Base-by-base conservation (phyloP, 441 rosid genomes). In the Corymbia citriodora region DNA sequence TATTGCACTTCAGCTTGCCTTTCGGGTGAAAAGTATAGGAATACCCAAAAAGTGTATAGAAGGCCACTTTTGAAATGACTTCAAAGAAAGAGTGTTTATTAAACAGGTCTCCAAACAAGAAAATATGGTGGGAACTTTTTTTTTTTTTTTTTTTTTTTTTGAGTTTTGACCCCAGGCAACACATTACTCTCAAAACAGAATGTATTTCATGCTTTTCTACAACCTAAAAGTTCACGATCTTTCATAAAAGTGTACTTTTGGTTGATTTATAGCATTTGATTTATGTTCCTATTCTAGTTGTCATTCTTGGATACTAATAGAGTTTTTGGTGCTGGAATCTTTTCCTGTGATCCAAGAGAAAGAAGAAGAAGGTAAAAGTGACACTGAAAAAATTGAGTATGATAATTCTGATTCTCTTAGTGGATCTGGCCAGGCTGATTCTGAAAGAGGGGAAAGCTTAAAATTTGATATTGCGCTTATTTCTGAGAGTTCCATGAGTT, bases 351-450 rank as follows among this genome's bases (percentile, higher is more conserved):
- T 88, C 90, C 95, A 97, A 91, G 92, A 90, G 91, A 95, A 97
- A 91, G 93, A 92, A 87, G 95, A 94, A 92, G 95, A 92, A 90
- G 96, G 95, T 85, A 92, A 86, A 89, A 95, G 95, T 87, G 95
- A 94, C 89, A 88, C 95, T 29, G 96, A 94, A 89, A 96, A 93
- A 90, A 95, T 95, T 48, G 94, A 90, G 33, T 91, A 86, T 55
- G 95, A 92, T 50, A 92, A 90, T 79, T 61, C 90, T 87, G 95
- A 93, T 88, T 93, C 96, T 90, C 89, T 50, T 90, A 92, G 91
- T 91, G 88, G 85, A n/a, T 92, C 91, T 5, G 94, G 93, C 52
- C 54, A 10, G 55, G 90, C 90, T 48, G 95, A 93, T 55, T 94
- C 93, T 45, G 91, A 92, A 91, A 88, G 89, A 88, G 88, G 90